Percentiles rank a stretch among this genome's conserved stretches.
These are phyloP conservation scores for Phytophthora vignae DNA, from an alignment of 352 stramenopile species.

Conservation along the genomic window DNA sequence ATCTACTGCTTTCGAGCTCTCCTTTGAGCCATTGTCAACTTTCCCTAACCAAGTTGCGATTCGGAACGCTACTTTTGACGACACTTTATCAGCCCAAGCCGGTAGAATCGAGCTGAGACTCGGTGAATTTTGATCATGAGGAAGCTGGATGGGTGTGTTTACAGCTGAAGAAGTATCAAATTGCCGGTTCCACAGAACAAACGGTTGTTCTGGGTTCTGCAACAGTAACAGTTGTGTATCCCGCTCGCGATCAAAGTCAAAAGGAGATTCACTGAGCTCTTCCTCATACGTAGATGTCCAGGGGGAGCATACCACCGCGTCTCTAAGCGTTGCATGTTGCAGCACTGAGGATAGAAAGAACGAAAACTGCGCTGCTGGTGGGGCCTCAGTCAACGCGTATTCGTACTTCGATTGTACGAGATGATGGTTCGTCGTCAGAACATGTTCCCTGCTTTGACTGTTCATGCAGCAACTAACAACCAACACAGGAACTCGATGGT, in stretches of 20 bases:
- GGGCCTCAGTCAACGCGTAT: slow-evolving; percentile 7
- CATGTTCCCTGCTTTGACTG: slow-evolving; percentile 7
- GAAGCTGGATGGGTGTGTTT: not conserved
- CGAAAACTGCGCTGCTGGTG: slow-evolving; percentile 25
- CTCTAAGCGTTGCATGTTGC: slow-evolving; percentile 11
- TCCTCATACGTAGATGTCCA: slow-evolving; percentile 19
- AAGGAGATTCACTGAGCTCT: slow-evolving; percentile 8
- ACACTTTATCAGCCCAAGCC: slow-evolving; percentile 12
- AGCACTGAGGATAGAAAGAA: slow-evolving; percentile 33
- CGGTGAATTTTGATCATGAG: not conserved
- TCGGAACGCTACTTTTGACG: slow-evolving; percentile 23
- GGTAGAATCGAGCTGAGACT: slow-evolving; percentile 19
- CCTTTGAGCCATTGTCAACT: not conserved
- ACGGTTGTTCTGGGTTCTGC: slow-evolving; percentile 13
- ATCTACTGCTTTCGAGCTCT: slow-evolving; percentile 7
- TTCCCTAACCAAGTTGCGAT: slow-evolving; percentile 31
- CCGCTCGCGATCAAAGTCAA: slow-evolving; percentile 35
- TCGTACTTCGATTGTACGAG: slow-evolving; percentile 28
- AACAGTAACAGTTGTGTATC: slow-evolving; percentile 19
- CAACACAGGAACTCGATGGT: slow-evolving; percentile 8
- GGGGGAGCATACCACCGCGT: slow-evolving; percentile 26
- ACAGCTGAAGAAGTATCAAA: slow-evolving; percentile 4
- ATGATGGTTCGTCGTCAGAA: slow-evolving; percentile 19
- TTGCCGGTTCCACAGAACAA: slow-evolving; percentile 27
- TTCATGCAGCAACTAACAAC: slow-evolving; percentile 24